A percentile compares a stretch with the other conserved stretches of the same genome.
Evolutionary conservation across 805 yeast species (phyloP).

Genomic region (Spathaspora sp.): DNA sequence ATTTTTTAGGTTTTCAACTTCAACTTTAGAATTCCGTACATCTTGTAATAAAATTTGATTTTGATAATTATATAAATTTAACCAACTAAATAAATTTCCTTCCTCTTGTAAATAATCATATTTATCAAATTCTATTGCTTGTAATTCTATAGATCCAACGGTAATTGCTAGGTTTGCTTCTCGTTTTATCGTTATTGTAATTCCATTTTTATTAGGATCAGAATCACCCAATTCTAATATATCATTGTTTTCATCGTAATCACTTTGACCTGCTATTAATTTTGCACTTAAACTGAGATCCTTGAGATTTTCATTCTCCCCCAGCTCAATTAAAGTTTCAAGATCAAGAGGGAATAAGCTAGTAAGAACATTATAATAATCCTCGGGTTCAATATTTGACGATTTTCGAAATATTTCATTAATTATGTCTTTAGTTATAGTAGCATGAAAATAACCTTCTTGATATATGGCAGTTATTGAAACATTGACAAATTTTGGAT

Average conservation of each 20-base stretch:
- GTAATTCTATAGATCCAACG: conserved; percentile 19
- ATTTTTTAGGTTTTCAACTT: conserved; percentile 2
- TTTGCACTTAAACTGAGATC: conserved; percentile 13
- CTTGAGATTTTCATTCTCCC: conserved; percentile 8
- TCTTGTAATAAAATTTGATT: conserved; percentile 9
- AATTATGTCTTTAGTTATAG: conserved; percentile 8
- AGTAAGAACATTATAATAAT: conserved; percentile 5
- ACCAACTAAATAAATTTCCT: conserved; percentile 24
- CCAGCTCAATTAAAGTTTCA: conserved; percentile 5
- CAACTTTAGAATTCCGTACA: conserved; percentile 1
- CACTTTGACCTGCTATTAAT: conserved; percentile 17
- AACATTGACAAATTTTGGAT: conserved; percentile 9
- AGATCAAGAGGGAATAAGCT: conserved; percentile 17
- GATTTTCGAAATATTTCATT: conserved; percentile 6
- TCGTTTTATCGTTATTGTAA: conserved; percentile 19
- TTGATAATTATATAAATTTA: conserved; percentile 14
- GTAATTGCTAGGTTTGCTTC: conserved; percentile 22
- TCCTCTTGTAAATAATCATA: conserved; percentile 12
- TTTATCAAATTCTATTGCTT: conserved; percentile 15
- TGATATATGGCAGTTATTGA: conserved; percentile 15
- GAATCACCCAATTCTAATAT: conserved; percentile 18
- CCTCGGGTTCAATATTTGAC: conserved; percentile 2
- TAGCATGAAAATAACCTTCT: conserved; percentile 18
- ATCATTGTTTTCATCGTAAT: conserved; percentile 19
- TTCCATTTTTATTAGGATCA: conserved; percentile 11